phyloP scores from a whole-genome alignment of 78 protist species.

The Chrysochromulina tobinii region DNA sequence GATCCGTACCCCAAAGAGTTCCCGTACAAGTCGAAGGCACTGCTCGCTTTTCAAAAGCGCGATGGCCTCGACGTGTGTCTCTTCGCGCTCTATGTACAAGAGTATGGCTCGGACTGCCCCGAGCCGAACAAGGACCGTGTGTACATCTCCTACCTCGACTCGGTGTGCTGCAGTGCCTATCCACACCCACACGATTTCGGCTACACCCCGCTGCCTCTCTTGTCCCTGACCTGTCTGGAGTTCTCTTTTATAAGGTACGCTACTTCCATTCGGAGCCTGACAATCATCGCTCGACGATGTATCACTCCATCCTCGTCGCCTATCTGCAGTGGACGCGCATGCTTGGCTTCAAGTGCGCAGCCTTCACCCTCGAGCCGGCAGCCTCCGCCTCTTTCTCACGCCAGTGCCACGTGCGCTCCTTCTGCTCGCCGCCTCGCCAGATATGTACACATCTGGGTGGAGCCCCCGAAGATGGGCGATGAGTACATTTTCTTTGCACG shows the following conservation, averaged over 20 bases:
- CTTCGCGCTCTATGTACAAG: conserved; percentile 15
- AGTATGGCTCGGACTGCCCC: conserved; percentile 26
- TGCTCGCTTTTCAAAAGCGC: conserved; percentile 1
- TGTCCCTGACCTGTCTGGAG: too few species aligned
- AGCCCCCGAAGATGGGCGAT: not conserved
- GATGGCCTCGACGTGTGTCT: conserved; percentile 9
- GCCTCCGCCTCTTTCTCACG: too few species aligned
- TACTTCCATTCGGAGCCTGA: not conserved
- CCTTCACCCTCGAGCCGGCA: too few species aligned
- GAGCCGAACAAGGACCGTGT: conserved; percentile 27
- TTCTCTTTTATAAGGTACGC: not conserved
- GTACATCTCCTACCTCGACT: conserved; percentile 9
- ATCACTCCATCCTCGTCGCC: conserved; percentile 6
- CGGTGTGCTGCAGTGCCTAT: not conserved
- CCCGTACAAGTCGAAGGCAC: conserved; percentile 6
- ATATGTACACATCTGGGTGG: not conserved
- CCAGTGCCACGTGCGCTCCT: too few species aligned
- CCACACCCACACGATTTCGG: too few species aligned
- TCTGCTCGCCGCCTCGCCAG: too few species aligned
- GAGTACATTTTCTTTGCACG: conserved; percentile 25
- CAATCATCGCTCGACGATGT: not conserved
- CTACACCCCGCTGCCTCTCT: too few species aligned
- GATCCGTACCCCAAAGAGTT: not conserved
- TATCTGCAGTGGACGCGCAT: conserved; percentile 7
- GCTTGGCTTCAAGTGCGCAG: not conserved